Percentiles rank a stretch among this genome's conserved stretches.
Evolutionary conservation across 208 protist species (phyloP).

Genomic region (Trypanosoma melophagium): DNA sequence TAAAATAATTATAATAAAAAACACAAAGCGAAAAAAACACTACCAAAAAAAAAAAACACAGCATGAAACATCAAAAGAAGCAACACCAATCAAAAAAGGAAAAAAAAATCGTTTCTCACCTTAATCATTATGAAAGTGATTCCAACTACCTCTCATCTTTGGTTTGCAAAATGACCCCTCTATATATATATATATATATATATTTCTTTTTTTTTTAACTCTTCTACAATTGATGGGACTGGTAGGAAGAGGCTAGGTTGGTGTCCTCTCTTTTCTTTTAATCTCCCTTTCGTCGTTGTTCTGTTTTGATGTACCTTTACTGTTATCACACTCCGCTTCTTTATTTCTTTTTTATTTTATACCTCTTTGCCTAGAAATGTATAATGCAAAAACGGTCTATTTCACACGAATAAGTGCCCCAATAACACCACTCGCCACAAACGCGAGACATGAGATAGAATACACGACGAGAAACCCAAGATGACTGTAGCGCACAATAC

Average conservation of each 20-base stretch:
- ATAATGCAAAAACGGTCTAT: constrained; percentile 7
- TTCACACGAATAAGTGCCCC: constrained; percentile 22
- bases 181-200: no score
- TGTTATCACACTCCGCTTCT: background rate
- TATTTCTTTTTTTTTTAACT: no score
- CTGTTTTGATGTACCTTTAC: background rate
- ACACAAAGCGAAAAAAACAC: background rate
- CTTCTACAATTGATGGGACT: no score
- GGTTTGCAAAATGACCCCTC: no score
- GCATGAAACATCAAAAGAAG: no score
- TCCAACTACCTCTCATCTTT: no score
- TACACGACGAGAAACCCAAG: constrained; percentile 28
- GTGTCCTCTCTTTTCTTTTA: background rate
- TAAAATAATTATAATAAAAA: background rate
- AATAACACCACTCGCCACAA: constrained; percentile 19
- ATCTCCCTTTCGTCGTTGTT: constrained; percentile 1
- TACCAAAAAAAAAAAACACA: background rate
- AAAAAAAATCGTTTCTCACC: no score
- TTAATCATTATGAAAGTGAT: no score
- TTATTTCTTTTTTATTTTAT: constrained; percentile 2
- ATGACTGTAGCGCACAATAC: constrained; percentile 10
- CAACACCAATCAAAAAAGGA: no score
- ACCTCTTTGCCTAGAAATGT: background rate
- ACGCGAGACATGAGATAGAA: constrained; percentile 14
- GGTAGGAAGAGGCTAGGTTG: no score